Evolutionary conservation across 202 grass and related monocot species (phyloP).

Genomic region (Setaria viridis): DNA sequence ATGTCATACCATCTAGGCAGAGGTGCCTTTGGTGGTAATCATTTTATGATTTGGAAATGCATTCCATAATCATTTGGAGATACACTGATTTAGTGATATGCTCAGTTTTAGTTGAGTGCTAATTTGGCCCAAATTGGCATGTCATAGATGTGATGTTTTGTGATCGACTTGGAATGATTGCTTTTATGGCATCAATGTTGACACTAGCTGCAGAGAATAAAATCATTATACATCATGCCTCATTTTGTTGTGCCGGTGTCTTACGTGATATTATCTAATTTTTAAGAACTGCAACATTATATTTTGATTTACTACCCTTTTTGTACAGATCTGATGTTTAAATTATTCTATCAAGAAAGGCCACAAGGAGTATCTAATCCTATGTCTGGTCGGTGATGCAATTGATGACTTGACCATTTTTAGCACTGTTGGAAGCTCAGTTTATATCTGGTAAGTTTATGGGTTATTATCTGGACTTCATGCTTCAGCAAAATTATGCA

Average conservation of each 20-base stretch:
- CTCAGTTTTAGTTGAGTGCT: conserved; percentile 6
- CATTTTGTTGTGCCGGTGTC: conserved; percentile 31
- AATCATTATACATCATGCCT: not conserved
- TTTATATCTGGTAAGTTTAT: conserved; percentile 11
- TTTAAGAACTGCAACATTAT: conserved; percentile 26
- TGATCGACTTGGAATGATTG: not conserved
- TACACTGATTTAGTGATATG: not conserved
- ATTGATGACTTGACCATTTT: not conserved
- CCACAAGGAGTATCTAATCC: not conserved
- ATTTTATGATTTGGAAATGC: conserved; percentile 6
- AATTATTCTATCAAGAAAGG: conserved; percentile 16
- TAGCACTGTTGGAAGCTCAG: conserved; percentile 9
- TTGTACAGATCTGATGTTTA: conserved; percentile 12
- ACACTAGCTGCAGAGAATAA: conserved; percentile 9
- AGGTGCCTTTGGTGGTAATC: not conserved
- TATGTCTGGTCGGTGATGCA: conserved; percentile 17
- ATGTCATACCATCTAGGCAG: not conserved
- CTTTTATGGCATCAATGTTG: not conserved
- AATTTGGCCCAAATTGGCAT: not conserved
- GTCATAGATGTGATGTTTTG: conserved; percentile 31
- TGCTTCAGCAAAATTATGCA: not conserved
- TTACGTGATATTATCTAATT: conserved; percentile 17
- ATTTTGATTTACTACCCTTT: conserved; percentile 2
- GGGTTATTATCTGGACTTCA: not conserved
- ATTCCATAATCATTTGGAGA: conserved; percentile 14